Conservation (phyloP, 1,139 yeast genomes). For the Suhomyces terraborum region DNA sequence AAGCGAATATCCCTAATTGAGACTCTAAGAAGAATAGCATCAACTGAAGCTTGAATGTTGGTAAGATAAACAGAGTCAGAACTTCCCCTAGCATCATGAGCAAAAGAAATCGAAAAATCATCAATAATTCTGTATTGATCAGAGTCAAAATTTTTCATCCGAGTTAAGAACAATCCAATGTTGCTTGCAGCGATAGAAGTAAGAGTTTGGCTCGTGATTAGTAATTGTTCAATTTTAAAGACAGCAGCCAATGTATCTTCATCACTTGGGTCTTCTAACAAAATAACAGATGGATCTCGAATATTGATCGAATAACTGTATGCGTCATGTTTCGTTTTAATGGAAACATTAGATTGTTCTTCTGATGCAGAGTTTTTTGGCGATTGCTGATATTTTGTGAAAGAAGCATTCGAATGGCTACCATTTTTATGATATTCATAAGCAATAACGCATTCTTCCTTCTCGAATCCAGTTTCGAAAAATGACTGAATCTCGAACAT, state of each 20-base stretch:
- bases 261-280: constrained; percentile 77
- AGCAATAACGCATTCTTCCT: constrained; percentile 23
- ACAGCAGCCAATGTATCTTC: constrained; percentile 83
- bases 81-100: constrained; percentile 72
- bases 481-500: constrained; percentile 74
- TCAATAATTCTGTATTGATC: constrained; percentile 75
- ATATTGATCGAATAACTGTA: constrained; percentile 63
- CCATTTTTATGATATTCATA: constrained; percentile 13
- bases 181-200: constrained; percentile 70
- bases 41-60: constrained; percentile 68
- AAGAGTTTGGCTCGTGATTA: constrained; percentile 68
- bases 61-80: constrained; percentile 59
- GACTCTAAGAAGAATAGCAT: constrained; percentile 77
- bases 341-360: too few species aligned
- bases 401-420: neutral
- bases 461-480: constrained; percentile 46
- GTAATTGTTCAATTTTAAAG: constrained; percentile 79
- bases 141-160: constrained; percentile 66
- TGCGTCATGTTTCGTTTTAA: too few species aligned
- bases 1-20: constrained; percentile 85
- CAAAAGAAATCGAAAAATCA: constrained; percentile 80
- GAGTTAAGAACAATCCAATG: constrained; percentile 83
- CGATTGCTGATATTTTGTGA: neutral
- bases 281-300: constrained; percentile 74
- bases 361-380: neutral